Base-by-base conservation (phyloP, 2,329 filamentous ascomycete species). In the Plenodomus biglobosus region DNA sequence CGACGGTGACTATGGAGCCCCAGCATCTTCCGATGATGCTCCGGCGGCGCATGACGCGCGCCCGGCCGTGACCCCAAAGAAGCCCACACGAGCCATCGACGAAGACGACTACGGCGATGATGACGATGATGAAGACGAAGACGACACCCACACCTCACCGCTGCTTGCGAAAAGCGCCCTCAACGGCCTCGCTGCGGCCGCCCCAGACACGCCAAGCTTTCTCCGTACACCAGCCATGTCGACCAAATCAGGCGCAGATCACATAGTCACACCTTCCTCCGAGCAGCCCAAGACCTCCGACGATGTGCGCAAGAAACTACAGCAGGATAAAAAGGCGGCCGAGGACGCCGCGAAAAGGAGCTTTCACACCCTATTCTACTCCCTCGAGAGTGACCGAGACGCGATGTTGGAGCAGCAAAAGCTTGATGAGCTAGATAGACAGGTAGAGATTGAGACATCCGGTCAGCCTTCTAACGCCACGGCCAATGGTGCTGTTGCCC, bases 331-430 rank as follows among this genome's bases (percentile, higher is more conserved):
- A 69, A 92, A 87, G 70, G 90, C 88, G 22, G 92, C 89, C 40
- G 92, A 96, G 66, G 90, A 95, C 66, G 87, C 88, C 42, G 94
- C 90, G 37, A 91, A 91, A 74, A 84, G 85, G 63, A 94, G 88
- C 73, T 97, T 96, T 72, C 87, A 96, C 68, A 95, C 90, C 8
- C 81, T 96, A 57, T 95, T 97, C 73, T 92, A 96, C 72, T 96
- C 94, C 1, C 80, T 97, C 24, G 94, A 99, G 73, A 94, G 92
- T 69, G 94, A 99, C 69, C 84, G 90, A 46, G 90, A 92, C 62
- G 94, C 94, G 40, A 97, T 99, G 94, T 75, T 97, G 48, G 94
- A 99, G 72, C 94, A 99, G 73, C 91, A 97, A 72, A 90, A 92
- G 71, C 81, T 99, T 20, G 94, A 99, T 67, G 94, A 97, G 71